A percentile compares a stretch with the other conserved stretches of the same genome.
phyloP scores from a whole-genome alignment of 1,284 basidiomycete species.

The Athelia psychrophila region DNA sequence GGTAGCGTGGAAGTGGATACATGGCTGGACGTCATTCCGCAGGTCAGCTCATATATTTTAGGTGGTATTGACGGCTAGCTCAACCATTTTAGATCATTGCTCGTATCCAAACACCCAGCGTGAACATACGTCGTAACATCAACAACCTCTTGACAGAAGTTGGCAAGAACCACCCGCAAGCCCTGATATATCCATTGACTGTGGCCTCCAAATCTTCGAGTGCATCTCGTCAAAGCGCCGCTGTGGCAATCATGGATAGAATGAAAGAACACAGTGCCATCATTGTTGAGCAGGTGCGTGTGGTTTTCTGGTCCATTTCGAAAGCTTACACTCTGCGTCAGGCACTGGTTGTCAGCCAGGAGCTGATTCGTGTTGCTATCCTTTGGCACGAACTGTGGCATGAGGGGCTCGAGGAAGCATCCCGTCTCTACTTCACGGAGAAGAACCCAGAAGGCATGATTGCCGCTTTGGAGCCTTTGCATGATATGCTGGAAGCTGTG shows the following conservation, averaged over 20 bases:
- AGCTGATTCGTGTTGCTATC: conserved; percentile 97
- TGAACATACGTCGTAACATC: conserved; percentile 88
- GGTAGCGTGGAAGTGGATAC: conserved; percentile 93
- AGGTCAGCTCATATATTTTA: conserved; percentile 49
- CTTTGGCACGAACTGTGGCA: conserved; percentile 99
- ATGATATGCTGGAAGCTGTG: conserved; percentile 90
- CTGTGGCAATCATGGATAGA: conserved; percentile 86
- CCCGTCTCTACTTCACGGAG: conserved; percentile 95
- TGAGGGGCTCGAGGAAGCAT: conserved; percentile 97
- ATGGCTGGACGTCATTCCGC: conserved; percentile 98
- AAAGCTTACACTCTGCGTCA: conserved; percentile 27
- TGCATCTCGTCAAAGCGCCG: conserved; percentile 78
- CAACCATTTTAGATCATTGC: conserved; percentile 81
- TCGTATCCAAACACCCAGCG: conserved; percentile 93
- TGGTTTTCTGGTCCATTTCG: conserved; percentile 5
- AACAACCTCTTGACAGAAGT: conserved; percentile 90
- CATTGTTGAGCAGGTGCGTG: conserved; percentile 83
- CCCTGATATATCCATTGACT: conserved; percentile 96
- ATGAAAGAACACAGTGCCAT: conserved; percentile 91
- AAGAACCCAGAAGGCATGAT: conserved; percentile 99
- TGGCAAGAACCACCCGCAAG: conserved; percentile 96
- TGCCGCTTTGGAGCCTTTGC: conserved; percentile 88
- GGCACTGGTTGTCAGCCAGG: conserved; percentile 90
- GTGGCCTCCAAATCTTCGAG: conserved; percentile 98
- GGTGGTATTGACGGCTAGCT: not conserved